Evolutionary conservation across 2,329 filamentous ascomycete species (phyloP), one percentile per base, ranked within the genome.

Genomic region (Dactylellina drechsleri): DNA sequence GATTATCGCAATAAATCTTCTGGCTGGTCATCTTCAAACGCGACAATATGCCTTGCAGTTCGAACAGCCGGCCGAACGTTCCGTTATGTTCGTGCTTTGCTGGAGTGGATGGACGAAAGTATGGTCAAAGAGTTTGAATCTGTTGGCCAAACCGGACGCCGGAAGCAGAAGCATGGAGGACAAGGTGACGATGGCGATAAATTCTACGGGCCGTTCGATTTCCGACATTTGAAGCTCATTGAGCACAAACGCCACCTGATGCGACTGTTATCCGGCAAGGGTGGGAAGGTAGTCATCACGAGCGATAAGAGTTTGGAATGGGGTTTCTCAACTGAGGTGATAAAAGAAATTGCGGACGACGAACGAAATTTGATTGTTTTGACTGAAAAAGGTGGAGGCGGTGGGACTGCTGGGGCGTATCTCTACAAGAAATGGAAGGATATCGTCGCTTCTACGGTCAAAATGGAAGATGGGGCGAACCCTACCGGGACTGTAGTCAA

Each of bases 91-190:
- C 87, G 93, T 78, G 97, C 94, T 81, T 96, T 99, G 92, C 85
- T 99, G 36, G 95, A 99, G 81, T 99, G 95, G 95, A 98, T 99
- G 93, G 93, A 98, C 80, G 93, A 97, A 80, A 90, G 89, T 70
- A 96, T 99, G 72, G 91, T 96, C 49, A 89, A 93, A 65, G 94
- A 98, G 79, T 96, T 97, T 76, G 93, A 97, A 81, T 89, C 90
- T 13, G 85, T 89, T 56, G 87, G 86, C 1, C 87, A 88, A 77
- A 84, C 82, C 2, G 80, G 81, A 31, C 78, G 81, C 28, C 85
- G 85, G 78, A 81, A 81, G 76, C 64, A 70, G 15, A 79, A 80
- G 56, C 75, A 79, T 52, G 79, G 81, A 56, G 68, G 81, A 77
- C 78, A 78, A 4, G 79, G 79, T 2, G 79, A 80, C 28, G 82